Evolutionary conservation across 2,329 filamentous ascomycete genomes (phyloP).

Genomic region (Pseudogymnoascus pannorum): DNA sequence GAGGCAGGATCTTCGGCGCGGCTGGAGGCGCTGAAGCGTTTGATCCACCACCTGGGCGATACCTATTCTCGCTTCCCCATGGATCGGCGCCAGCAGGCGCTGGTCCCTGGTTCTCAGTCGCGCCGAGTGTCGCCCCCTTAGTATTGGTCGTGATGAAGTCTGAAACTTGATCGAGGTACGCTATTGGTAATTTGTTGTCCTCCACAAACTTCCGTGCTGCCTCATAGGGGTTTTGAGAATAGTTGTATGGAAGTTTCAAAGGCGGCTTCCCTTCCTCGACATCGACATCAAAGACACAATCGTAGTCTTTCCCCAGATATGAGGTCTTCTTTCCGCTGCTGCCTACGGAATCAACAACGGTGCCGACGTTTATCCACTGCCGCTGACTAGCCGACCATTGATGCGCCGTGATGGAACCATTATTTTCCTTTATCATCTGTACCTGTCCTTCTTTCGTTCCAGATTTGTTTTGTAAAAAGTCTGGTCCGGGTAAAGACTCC

Average conservation of each 20-base stretch:
- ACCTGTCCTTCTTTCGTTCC: slow-evolving; percentile 97
- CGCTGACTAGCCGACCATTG: slow-evolving; percentile 66
- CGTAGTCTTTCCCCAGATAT: slow-evolving; percentile 81
- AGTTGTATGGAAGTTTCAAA: slow-evolving; percentile 88
- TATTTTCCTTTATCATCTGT: slow-evolving; percentile 77
- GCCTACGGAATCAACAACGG: slow-evolving; percentile 81
- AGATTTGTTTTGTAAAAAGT: slow-evolving; percentile 72
- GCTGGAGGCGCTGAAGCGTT: slow-evolving; percentile 32
- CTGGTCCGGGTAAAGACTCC: slow-evolving; percentile 80
- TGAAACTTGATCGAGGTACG: slow-evolving; percentile 84
- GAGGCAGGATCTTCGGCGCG: slow-evolving; percentile 60
- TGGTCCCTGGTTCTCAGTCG: slow-evolving; percentile 37
- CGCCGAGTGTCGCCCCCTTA: slow-evolving; percentile 74
- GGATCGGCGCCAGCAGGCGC: slow-evolving; percentile 55
- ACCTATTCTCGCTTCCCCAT: slow-evolving; percentile 70
- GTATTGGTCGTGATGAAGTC: slow-evolving; percentile 91
- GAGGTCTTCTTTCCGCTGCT: slow-evolving; percentile 72
- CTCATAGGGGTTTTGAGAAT: slow-evolving; percentile 87
- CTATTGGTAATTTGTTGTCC: slow-evolving; percentile 79
- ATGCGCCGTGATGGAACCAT: slow-evolving; percentile 79
- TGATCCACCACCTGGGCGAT: slow-evolving; percentile 61
- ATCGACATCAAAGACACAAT: slow-evolving; percentile 94
- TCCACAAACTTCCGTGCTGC: slow-evolving; percentile 84
- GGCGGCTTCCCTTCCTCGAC: slow-evolving; percentile 91
- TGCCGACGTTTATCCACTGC: slow-evolving; percentile 85